phyloP scores from a whole-genome alignment of 345 rosid species.

The Boechera retrofracta region DNA sequence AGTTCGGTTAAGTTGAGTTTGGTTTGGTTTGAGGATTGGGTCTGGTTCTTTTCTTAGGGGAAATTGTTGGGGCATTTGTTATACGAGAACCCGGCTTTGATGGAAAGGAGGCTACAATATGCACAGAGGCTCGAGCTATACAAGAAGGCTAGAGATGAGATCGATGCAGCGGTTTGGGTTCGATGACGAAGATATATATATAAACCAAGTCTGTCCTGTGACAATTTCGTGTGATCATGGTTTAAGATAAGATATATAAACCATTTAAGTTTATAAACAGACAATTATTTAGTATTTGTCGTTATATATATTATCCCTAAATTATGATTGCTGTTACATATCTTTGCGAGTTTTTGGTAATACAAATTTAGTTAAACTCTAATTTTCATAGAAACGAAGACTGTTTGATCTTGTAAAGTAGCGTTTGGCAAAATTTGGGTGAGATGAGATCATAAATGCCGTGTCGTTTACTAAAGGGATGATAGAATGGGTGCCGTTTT shows the following conservation, averaged over 20 bases:
- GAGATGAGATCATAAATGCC: too few relatives aligned
- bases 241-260: conserved; percentile 7
- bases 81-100: conserved; percentile 67
- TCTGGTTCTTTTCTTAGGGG: conserved; percentile 37
- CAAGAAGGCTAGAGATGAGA: conserved; percentile 75
- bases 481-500: too few relatives aligned
- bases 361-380: too few relatives aligned
- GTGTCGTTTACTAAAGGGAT: too few relatives aligned
- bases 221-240: conserved; percentile 17
- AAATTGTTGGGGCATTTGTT: conserved; percentile 57
- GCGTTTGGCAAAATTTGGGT: too few relatives aligned
- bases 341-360: too few relatives aligned
- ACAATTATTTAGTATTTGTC: background rate
- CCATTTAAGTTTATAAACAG: background rate
- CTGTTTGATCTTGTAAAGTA: too few relatives aligned
- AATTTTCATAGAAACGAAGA: too few relatives aligned
- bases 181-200: conserved; percentile 26
- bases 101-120: conserved; percentile 69
- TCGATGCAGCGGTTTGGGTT: conserved; percentile 60
- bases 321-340: too few relatives aligned
- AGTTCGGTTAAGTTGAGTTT: background rate
- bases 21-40: conserved; percentile 23
- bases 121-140: conserved; percentile 73
- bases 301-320: background rate
- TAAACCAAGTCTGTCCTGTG: background rate